phyloP scores from a whole-genome alignment of 441 rosid genomes.

The Pelargonium cotyledonis region DNA sequence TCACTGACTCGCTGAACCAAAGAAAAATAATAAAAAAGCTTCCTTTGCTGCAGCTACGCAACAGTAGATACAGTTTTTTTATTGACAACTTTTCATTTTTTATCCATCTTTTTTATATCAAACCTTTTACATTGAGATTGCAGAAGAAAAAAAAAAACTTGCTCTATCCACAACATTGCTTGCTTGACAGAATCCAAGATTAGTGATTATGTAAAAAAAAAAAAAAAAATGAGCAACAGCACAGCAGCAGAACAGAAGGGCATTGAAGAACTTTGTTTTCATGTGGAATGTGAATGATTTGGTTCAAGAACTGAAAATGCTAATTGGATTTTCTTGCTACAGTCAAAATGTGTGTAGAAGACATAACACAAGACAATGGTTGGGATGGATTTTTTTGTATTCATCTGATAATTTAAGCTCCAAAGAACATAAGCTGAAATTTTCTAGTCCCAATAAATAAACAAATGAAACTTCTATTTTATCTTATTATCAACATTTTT shows the following conservation, averaged over 20 bases:
- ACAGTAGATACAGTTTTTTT: constrained; percentile 5
- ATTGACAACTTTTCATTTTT: constrained; percentile 12
- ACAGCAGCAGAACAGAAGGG: background rate
- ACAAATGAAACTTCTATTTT: constrained; percentile 53
- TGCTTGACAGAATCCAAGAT: background rate
- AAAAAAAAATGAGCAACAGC: background rate
- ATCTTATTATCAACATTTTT: constrained; percentile 34
- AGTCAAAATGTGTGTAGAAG: too few relatives aligned
- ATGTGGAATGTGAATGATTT: background rate
- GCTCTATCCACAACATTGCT: constrained; percentile 21
- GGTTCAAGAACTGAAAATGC: background rate
- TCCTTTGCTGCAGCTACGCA: constrained; percentile 15
- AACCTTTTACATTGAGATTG: constrained; percentile 40
- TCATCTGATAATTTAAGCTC: constrained; percentile 22
- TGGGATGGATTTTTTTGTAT: constrained; percentile 20
- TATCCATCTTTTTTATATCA: constrained; percentile 10
- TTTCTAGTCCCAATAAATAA: constrained; percentile 31
- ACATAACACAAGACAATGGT: background rate
- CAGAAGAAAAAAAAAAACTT: constrained; percentile 36
- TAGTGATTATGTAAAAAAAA: background rate
- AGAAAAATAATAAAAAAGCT: constrained; percentile 13
- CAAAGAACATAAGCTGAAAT: constrained; percentile 14
- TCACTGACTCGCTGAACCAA: too few relatives aligned
- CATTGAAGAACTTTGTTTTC: background rate
- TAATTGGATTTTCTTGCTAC: background rate